phyloP scores from a whole-genome alignment of 2,329 filamentous ascomycete genomes.

The Zelopaecilomyces penicillatus region DNA sequence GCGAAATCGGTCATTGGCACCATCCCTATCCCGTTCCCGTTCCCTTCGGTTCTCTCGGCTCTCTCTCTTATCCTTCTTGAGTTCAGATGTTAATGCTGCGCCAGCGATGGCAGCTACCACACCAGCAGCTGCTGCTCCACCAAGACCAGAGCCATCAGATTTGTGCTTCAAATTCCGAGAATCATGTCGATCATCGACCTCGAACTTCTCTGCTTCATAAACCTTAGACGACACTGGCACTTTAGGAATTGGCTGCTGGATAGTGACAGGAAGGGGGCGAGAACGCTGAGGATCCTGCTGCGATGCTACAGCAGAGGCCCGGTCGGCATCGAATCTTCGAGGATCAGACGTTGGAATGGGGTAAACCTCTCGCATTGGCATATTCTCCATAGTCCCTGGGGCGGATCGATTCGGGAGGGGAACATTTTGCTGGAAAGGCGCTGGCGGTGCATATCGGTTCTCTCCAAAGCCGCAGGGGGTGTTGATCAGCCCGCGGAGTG shows the following conservation, averaged over 20 bases:
- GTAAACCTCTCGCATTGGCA: slow-evolving; percentile 53
- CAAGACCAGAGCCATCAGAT: slow-evolving; percentile 31
- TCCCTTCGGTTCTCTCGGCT: slow-evolving; percentile 7
- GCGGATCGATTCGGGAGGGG: slow-evolving; percentile 16
- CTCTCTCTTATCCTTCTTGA: slow-evolving; percentile 13
- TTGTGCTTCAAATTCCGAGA: slow-evolving; percentile 20
- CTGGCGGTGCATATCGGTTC: slow-evolving; percentile 24
- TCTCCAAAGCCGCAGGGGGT: slow-evolving; percentile 45
- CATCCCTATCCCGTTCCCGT: slow-evolving; percentile 12
- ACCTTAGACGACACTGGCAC: slow-evolving; percentile 62
- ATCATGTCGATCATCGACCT: slow-evolving; percentile 27
- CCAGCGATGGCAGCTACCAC: slow-evolving; percentile 42
- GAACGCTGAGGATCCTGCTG: slow-evolving; percentile 31
- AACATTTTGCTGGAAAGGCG: slow-evolving; percentile 10
- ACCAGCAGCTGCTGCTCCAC: slow-evolving; percentile 38
- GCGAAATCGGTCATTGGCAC: slow-evolving; percentile 8
- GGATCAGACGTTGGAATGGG: slow-evolving; percentile 61
- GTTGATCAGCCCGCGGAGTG: slow-evolving; percentile 47
- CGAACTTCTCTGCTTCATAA: slow-evolving; percentile 44
- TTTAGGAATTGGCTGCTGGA: slow-evolving; percentile 82
- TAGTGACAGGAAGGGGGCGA: slow-evolving; percentile 53
- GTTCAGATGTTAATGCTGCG: slow-evolving; percentile 23
- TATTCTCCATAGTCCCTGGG: slow-evolving; percentile 12
- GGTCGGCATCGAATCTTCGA: slow-evolving; percentile 48
- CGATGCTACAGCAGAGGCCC: slow-evolving; percentile 39